Base-by-base conservation (phyloP, 441 rosid species). In the Mallotus repandus region DNA sequence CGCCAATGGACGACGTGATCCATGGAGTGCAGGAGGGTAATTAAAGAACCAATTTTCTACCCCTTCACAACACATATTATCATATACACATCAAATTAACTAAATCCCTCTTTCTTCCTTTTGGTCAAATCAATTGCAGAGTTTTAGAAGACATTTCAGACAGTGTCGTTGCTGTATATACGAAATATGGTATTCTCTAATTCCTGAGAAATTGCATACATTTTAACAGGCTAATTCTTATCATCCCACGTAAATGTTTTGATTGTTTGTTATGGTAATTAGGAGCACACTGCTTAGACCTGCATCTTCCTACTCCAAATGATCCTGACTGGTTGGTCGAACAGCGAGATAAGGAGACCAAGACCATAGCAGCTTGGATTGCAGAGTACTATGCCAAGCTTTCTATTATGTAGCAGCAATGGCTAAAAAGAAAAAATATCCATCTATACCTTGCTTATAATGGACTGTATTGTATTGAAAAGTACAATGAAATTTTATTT, bases 1-100 rank as follows among this genome's bases (percentile, higher is more conserved):
- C 71, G 60, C 85, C 14, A 79, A 82, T 63, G 82, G 85, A 68
- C 71, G 79, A 11, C 71, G 69, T 12, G 83, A 82, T n/a, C 85
- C 83, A 8, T 80, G 59, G 21, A 66, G 69, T 53, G 5, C 38
- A 16, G 70, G 70, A 67, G 70, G 70, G 70, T 50, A 67, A 54
- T 3, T 10, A 18, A 50, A 52, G 14, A 25, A 15, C 9, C 25
- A 67, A 21, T 5, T 2, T 15, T 66, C 13, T 49, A 4, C 2
- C 1, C 9, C 0, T 22, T 6, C 7, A 15, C 5, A 29, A 16
- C 19, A n/a, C 0, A n/a, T 2, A n/a, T n/a, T 8, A 15, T 10
- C 0, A 35, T 35, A 5, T 5, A 3, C 53, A 64, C 45, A 62
- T 62, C 5, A 5, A 9, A n/a, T 15, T 43, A 64, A 43, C 11